Evolutionary conservation across 129 eudicot genomes (phyloP).

Genomic region (Tanacetum coccineum): DNA sequence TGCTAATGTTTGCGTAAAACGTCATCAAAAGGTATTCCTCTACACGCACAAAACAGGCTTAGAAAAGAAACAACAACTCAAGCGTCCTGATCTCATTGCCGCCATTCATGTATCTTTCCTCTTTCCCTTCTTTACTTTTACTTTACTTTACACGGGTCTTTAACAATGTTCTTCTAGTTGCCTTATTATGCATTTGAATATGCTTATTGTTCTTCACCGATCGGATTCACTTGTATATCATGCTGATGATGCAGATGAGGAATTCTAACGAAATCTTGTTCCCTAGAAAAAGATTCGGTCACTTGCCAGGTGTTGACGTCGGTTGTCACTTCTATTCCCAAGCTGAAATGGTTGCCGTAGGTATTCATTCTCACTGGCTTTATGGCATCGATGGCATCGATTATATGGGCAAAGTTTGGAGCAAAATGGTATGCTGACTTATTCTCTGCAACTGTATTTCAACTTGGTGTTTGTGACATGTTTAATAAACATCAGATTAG

Average conservation of each 20-base stretch:
- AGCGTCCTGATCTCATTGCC: too few relatives aligned
- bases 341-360: neutral
- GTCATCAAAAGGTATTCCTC: too few relatives aligned
- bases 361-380: conserved; percentile 6
- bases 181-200: too few relatives aligned
- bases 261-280: conserved; percentile 30
- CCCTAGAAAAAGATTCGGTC: conserved; percentile 43
- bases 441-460: neutral
- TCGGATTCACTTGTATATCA: neutral
- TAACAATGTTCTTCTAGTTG: too few relatives aligned
- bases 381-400: conserved; percentile 44
- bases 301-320: conserved; percentile 22
- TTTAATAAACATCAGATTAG: neutral
- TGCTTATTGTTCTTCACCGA: neutral
- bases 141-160: too few relatives aligned
- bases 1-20: too few relatives aligned
- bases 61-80: too few relatives aligned
- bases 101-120: too few relatives aligned
- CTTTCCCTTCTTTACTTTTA: too few relatives aligned
- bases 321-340: neutral
- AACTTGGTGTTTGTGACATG: neutral
- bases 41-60: too few relatives aligned
- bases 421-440: conserved; percentile 4
- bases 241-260: conserved; percentile 46
- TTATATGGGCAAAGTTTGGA: conserved; percentile 32